A percentile compares a stretch with the other conserved stretches of the same genome.
These are phyloP conservation scores for Hyphopichia burtonii DNA, from an alignment of 1,139 yeast species.

Conservation along the genomic window DNA sequence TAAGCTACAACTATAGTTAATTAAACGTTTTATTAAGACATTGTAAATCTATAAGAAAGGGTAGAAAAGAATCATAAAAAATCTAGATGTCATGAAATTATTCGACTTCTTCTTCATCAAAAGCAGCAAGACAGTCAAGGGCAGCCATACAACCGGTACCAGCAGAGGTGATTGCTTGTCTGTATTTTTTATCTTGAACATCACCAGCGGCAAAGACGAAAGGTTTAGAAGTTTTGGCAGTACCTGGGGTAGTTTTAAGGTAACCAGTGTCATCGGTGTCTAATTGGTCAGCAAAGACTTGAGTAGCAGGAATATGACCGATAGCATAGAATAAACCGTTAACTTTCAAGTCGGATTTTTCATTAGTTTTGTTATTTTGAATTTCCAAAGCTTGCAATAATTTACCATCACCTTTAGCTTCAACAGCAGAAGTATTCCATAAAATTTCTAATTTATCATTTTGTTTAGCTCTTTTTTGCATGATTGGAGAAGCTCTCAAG, in stretches of 20 bases:
- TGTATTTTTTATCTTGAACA: constrained; percentile 92
- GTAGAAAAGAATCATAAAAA: neutral
- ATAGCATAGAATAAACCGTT: constrained; percentile 97
- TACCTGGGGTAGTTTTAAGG: constrained; percentile 84
- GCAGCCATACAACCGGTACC: constrained; percentile 99
- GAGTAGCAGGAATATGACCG: constrained; percentile 96
- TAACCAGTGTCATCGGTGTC: constrained; percentile 88
- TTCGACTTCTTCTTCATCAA: constrained; percentile 49
- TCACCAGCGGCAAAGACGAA: constrained; percentile 99
- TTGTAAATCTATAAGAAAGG: neutral
- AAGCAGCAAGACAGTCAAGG: constrained; percentile 70
- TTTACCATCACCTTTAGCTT: constrained; percentile 92
- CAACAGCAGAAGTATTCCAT: constrained; percentile 81
- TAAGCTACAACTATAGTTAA: neutral
- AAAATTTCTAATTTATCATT: constrained; percentile 89
- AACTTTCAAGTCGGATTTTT: constrained; percentile 66
- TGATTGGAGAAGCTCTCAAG: constrained; percentile 90
- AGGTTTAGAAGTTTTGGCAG: constrained; percentile 79
- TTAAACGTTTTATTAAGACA: too few species aligned
- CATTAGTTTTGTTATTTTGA: constrained; percentile 71
- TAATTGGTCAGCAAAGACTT: constrained; percentile 68
- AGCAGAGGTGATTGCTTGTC: constrained; percentile 99
- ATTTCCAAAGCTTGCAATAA: constrained; percentile 59
- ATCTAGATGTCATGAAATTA: neutral
- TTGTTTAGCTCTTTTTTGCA: constrained; percentile 86